These are phyloP conservation scores for Stachybotrys chartarum DNA, from an alignment of 2,329 filamentous ascomycete species.

Conservation along the genomic window DNA sequence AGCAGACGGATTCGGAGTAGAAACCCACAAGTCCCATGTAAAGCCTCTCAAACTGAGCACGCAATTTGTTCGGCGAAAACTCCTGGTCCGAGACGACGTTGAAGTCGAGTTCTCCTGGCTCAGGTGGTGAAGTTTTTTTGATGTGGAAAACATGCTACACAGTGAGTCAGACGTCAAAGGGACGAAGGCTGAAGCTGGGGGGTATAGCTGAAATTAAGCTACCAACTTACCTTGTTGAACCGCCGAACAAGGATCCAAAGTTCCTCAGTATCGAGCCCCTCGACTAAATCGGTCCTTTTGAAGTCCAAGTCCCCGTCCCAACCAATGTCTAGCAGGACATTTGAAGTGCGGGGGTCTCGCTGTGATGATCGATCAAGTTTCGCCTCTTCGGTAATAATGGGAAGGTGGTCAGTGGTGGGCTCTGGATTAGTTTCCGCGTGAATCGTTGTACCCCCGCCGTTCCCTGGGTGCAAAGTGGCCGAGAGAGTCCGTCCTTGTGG, in stretches of 20 bases:
- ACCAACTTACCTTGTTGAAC: neutral
- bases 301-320: no score
- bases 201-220: neutral
- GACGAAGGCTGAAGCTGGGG: neutral
- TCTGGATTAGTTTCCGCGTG: no score
- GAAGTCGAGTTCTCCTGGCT: slow-evolving; percentile 5
- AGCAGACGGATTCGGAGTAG: slow-evolving; percentile 29
- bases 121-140: neutral
- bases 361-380: no score
- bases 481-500: no score
- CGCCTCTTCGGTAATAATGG: no score
- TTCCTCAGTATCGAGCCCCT: neutral
- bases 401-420: no score
- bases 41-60: slow-evolving; percentile 66
- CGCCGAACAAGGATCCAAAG: neutral
- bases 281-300: slow-evolving; percentile 2
- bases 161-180: neutral
- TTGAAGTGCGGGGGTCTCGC: no score
- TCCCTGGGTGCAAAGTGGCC: no score
- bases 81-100: slow-evolving; percentile 61
- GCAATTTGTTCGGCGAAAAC: slow-evolving; percentile 72
- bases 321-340: no score
- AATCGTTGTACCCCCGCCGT: no score
- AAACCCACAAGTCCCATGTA: slow-evolving; percentile 67
- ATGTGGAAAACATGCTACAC: slow-evolving; percentile 7